Percentiles rank a stretch among this genome's conserved stretches.
Conservation (phyloP, 352 stramenopile species). For the Blastocystis sp. region DNA sequence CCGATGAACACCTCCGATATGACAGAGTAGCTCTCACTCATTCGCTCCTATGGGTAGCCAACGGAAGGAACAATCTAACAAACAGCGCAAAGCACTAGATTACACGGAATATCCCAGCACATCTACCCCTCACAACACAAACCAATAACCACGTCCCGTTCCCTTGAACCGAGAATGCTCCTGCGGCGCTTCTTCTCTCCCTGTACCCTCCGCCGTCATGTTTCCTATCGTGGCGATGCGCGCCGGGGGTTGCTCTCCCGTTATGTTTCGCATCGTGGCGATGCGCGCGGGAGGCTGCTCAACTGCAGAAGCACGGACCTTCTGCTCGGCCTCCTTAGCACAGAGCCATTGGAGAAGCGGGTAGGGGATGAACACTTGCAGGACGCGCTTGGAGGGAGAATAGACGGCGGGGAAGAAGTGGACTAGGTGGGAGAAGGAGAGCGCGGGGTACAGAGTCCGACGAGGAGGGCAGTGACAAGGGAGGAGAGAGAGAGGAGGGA, state of each 20-base stretch:
- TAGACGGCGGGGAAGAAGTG: constrained; percentile 9
- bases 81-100: constrained; percentile 9
- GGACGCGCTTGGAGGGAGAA: constrained; percentile 25
- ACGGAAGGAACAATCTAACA: not conserved
- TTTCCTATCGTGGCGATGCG: not conserved
- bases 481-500: constrained; percentile 46
- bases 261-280: not conserved
- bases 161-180: constrained; percentile 3
- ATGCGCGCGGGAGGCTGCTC: not conserved
- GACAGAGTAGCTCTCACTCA: constrained; percentile 9
- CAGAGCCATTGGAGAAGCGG: constrained; percentile 12
- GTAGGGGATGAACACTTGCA: constrained; percentile 47
- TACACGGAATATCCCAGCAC: constrained; percentile 1
- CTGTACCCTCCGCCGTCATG: not conserved
- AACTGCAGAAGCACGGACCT: not conserved
- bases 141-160: constrained; percentile 17
- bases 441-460: not conserved
- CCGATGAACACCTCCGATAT: constrained; percentile 66
- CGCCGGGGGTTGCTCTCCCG: not conserved
- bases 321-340: not conserved
- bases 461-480: not conserved
- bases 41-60: not conserved
- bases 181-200: not conserved
- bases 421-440: constrained; percentile 2
- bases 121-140: constrained; percentile 7